Evolutionary conservation across 768 basidiomycete species (phyloP), one percentile per base, ranked within the genome.

Genomic region (Russula emetica): DNA sequence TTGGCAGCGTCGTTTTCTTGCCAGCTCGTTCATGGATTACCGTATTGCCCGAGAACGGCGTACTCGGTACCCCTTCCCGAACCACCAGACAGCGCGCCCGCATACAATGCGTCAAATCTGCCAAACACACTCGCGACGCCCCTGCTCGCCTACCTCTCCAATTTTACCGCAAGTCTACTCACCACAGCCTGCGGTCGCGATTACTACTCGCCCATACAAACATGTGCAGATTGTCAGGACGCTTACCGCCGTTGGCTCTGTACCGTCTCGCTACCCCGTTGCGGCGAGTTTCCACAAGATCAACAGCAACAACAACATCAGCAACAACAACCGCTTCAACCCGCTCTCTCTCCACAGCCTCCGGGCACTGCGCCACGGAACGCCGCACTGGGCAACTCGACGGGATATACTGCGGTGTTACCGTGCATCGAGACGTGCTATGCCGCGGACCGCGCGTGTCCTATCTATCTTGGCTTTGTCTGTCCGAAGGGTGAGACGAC

Each of bases 371-470:
- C 77, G 0, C 69, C 74, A 3, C 77, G 86, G 16, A 85, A 83
- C 66, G 70, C 77, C 75, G 72, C 59, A 75, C 86, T 49, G 81
- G 85, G n/a, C 58, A 77, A 14, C 74, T 80, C 66, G 68, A 71
- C 2, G 73, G 71, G 22, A 59, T 92, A 90, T 74, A 76, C 74
- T n/a, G 79, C 82, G 71, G 75, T 94, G 18, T 76, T 90, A 38
- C 92, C 93, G 3, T 94, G 92, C 71, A 74, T 92, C 11, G 93
- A 92, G 75, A 83, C 82, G 34, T 95, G 93, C 74, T 80, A 83
- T 20, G 79, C 82, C 1, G 84, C 82, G 26, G 87, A 89, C 67
- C 82, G 92, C 30, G 82, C 89, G 13, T 95, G 92, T 71, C 92
- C 92, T 5, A 78, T 78, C 32, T 84, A 90, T 69, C 67, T 95